Evolutionary conservation across 2,329 filamentous ascomycete species (phyloP).

Genomic region (Hortaea sp.): DNA sequence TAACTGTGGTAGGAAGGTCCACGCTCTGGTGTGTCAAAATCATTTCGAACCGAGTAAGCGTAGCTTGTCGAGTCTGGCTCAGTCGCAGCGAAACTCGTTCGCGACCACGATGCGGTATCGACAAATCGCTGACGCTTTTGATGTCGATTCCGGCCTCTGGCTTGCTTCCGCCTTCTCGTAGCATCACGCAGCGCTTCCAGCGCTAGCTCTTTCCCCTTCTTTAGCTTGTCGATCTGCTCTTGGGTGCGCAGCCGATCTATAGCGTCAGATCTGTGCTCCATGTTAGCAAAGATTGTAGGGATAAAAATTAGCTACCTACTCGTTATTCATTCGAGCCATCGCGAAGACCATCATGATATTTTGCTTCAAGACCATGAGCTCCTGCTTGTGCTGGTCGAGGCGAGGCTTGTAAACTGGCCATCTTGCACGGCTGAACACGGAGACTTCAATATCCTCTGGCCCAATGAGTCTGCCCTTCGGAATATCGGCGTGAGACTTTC

Average conservation of each 20-base stretch:
- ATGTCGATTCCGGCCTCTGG: not conserved
- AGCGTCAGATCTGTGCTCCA: not conserved
- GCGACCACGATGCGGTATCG: not conserved
- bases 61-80: not conserved
- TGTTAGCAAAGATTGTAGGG: not conserved
- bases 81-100: not conserved
- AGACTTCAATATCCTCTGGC: conserved; percentile 4
- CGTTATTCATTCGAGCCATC: not conserved
- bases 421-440: conserved; percentile 1
- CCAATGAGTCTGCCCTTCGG: conserved; percentile 1
- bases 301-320: not conserved
- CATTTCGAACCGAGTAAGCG: not conserved
- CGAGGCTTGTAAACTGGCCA: conserved; percentile 6
- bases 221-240: not conserved
- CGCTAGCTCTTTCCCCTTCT: not conserved
- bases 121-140: not conserved
- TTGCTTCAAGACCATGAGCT: conserved; percentile 5
- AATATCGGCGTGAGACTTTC: conserved; percentile 1
- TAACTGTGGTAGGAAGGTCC: not conserved
- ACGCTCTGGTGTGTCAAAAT: not conserved
- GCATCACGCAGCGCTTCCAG: not conserved
- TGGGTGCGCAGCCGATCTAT: not conserved
- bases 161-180: not conserved
- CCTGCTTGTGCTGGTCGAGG: conserved; percentile 4
- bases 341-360: conserved; percentile 5